phyloP scores from a whole-genome alignment of 1,284 basidiomycete genomes.

The Ustilago crameri region DNA sequence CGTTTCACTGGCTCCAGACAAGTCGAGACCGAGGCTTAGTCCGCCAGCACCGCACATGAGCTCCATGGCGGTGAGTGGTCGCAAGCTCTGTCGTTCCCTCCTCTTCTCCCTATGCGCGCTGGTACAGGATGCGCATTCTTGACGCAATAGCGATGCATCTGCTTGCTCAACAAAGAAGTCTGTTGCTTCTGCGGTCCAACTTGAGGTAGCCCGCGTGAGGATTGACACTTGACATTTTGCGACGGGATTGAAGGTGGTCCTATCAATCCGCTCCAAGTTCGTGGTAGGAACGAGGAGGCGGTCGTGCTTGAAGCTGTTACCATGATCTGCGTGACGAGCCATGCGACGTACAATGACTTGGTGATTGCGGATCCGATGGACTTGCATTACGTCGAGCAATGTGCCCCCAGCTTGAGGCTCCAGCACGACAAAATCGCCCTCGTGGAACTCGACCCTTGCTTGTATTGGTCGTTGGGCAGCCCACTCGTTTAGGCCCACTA shows the following conservation, averaged over 20 bases:
- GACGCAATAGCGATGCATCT: conserved; percentile 1
- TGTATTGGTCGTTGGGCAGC: background rate
- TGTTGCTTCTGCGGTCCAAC: conserved; percentile 4
- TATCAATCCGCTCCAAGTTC: background rate
- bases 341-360: conserved; percentile 6
- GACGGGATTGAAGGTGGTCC: conserved; percentile 1
- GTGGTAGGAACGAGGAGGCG: conserved; percentile 11
- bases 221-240: conserved; percentile 18
- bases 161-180: conserved; percentile 16
- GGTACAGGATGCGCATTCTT: conserved; percentile 8
- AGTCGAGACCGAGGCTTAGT: conserved; percentile 32
- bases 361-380: conserved; percentile 12
- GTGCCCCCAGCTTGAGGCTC: background rate
- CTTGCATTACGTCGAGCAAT: conserved; percentile 20
- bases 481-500: conserved; percentile 16
- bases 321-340: conserved; percentile 4
- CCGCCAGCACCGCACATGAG: conserved; percentile 45
- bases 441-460: conserved; percentile 14
- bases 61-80: conserved; percentile 18
- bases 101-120: background rate
- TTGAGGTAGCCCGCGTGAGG: background rate
- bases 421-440: conserved; percentile 36
- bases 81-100: background rate
- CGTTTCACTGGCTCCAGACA: conserved; percentile 38
- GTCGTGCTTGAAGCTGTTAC: conserved; percentile 24